phyloP scores from a whole-genome alignment of 352 stramenopile genomes.

The Pythium vanterpoolii region DNA sequence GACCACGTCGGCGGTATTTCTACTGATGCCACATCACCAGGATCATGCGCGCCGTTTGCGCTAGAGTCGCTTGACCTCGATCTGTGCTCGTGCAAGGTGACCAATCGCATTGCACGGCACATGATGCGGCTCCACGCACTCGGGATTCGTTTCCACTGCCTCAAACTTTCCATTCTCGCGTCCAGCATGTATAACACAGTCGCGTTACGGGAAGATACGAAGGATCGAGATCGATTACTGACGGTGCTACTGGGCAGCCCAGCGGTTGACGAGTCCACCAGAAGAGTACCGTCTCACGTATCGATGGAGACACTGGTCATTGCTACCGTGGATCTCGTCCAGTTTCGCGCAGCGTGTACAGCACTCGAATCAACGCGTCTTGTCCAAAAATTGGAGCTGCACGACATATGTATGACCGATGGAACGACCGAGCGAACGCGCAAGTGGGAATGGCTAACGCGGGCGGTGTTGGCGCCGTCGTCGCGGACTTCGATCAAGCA shows the following conservation, averaged over 20 bases:
- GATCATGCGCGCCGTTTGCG: neutral
- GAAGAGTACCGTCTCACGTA: neutral
- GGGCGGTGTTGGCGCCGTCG: neutral
- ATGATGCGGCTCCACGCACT: constrained; percentile 7
- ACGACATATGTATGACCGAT: constrained; percentile 12
- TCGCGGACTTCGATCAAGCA: constrained; percentile 19
- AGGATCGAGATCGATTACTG: neutral
- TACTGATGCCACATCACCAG: neutral
- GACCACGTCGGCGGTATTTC: neutral
- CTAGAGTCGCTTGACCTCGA: constrained; percentile 4
- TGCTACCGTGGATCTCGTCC: neutral
- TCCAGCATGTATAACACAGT: neutral
- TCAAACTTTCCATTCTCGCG: neutral
- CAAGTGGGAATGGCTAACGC: constrained; percentile 17
- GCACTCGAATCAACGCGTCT: neutral
- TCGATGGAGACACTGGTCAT: constrained; percentile 3
- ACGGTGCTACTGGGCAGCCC: neutral
- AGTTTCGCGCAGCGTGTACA: constrained; percentile 9
- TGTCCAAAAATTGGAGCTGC: constrained; percentile 13
- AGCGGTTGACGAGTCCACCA: neutral
- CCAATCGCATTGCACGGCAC: constrained; percentile 1
- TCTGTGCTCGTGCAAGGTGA: constrained; percentile 5
- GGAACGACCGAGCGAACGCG: neutral
- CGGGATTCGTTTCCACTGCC: constrained; percentile 3
- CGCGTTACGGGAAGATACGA: neutral